phyloP scores from a whole-genome alignment of 1,284 basidiomycete genomes.

The Irpex sp. region DNA sequence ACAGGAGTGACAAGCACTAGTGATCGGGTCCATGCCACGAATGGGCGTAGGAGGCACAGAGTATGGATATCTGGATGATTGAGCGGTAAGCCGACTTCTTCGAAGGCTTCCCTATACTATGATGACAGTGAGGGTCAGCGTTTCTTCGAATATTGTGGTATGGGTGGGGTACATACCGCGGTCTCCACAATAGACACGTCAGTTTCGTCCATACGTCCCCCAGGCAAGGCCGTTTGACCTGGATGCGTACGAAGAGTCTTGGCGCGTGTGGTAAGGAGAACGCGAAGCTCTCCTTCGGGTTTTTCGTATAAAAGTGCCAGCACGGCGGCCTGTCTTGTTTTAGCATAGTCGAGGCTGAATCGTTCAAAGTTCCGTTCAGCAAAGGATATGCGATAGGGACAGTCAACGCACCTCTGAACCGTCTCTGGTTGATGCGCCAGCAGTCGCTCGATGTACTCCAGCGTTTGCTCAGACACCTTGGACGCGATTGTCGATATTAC shows the following conservation, averaged over 20 bases:
- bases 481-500: background rate
- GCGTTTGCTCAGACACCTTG: slow-evolving; percentile 7
- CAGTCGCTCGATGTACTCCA: slow-evolving; percentile 28
- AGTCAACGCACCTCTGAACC: slow-evolving; percentile 35
- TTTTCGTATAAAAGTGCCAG: slow-evolving; percentile 68
- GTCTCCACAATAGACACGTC: slow-evolving; percentile 58
- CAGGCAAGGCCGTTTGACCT: slow-evolving; percentile 73
- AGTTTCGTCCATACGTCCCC: slow-evolving; percentile 65
- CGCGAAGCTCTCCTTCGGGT: slow-evolving; percentile 47
- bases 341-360: slow-evolving; percentile 24
- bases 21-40: slow-evolving; percentile 27
- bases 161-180: slow-evolving; percentile 45
- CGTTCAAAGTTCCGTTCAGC: background rate
- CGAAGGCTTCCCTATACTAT: slow-evolving; percentile 71
- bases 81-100: slow-evolving; percentile 68
- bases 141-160: background rate
- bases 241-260: slow-evolving; percentile 67
- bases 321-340: slow-evolving; percentile 48
- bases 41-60: slow-evolving; percentile 61
- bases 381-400: background rate
- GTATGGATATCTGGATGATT: slow-evolving; percentile 48
- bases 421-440: slow-evolving; percentile 24
- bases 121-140: background rate
- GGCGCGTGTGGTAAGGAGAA: slow-evolving; percentile 76
- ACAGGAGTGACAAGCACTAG: slow-evolving; percentile 49